Base-by-base conservation (phyloP, 2,329 filamentous ascomycete species). In the Fusarium newnesense region DNA sequence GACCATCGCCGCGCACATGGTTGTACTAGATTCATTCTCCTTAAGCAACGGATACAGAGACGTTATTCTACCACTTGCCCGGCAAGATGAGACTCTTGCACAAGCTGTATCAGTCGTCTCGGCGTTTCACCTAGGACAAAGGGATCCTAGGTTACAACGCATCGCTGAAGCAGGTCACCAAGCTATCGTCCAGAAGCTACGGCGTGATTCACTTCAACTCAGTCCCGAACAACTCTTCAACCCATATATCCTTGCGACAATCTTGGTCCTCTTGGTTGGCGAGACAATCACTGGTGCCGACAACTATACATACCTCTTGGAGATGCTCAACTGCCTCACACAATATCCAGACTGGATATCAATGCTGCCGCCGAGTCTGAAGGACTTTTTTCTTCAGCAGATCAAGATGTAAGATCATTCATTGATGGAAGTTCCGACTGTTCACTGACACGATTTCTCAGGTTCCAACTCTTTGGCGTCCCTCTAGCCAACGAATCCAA, bases 261-360 rank as follows among this genome's bases (percentile, higher is more conserved):
- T 84, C 16, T 69, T 84, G 3, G 79, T 84, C 0, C 76, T 84
- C 2, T 70, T 84, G 0, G 82, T 84, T 0, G 83, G 83, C 0
- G 83, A 84, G 19, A 84, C 83, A 0, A 83, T 84, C 11, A 84
- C 82, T 0, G 83, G 82, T 2, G 81, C 82, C 7, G 77, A 77
- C 26, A 83, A 84, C 37, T 84, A 80, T 53, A 70, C 69, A 2
- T 81, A 81, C 56, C 75, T 84, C 0, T 69, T 83, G 1, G 77
- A 82, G 56, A 82, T 84, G 77, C 69, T 84, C 32, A 75, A 78
- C 11, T 81, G 77, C 28, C 69, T 84, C 4, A 73, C 73, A 0
- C 67, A 74, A 32, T 78, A 64, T 12, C 67, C 74, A 1, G 73
- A 75, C 6, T 73, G 67, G 10, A 74, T 77, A 3, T 53, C 64